Evolutionary conservation across 352 stramenopile genomes (phyloP).

Genomic region (Phytophthora melonis): DNA sequence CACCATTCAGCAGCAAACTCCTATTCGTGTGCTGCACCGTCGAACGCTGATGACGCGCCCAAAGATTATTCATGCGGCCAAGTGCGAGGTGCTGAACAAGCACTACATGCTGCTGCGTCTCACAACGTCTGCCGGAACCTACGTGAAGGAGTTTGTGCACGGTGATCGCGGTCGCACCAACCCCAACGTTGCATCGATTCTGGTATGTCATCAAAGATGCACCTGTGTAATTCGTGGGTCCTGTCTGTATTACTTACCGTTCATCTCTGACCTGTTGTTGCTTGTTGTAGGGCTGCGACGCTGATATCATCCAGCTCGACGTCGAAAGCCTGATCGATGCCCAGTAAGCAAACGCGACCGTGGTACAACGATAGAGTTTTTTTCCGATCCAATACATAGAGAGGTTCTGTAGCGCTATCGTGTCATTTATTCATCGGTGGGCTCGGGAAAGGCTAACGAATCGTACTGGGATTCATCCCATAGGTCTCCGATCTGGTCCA

Average conservation of each 20-base stretch:
- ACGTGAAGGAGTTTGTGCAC: constrained; percentile 99
- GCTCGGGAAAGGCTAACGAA: constrained; percentile 67
- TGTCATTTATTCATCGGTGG: constrained; percentile 10
- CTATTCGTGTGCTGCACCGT: constrained; percentile 98
- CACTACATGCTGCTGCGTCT: constrained; percentile 98
- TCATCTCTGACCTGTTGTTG: constrained; percentile 44
- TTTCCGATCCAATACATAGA: constrained; percentile 19
- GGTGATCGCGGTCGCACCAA: constrained; percentile 97
- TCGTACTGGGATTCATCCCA: constrained; percentile 88
- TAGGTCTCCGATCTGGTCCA: constrained; percentile 77
- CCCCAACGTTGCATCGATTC: constrained; percentile 94
- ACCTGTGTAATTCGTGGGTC: background rate
- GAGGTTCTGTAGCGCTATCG: constrained; percentile 18
- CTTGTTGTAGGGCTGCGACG: constrained; percentile 72
- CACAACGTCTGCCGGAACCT: constrained; percentile 96
- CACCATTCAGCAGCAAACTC: constrained; percentile 96
- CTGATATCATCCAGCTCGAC: constrained; percentile 98
- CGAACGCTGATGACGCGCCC: constrained; percentile 93
- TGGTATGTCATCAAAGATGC: constrained; percentile 55
- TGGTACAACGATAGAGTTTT: background rate
- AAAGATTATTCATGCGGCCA: constrained; percentile 91
- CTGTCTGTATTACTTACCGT: background rate
- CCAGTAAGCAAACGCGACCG: constrained; percentile 32
- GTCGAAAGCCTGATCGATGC: constrained; percentile 91
- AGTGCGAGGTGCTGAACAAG: constrained; percentile 93